Evolutionary conservation across 768 basidiomycete genomes (phyloP), one percentile per base, ranked within the genome.

Genomic region (Suillus americanus): DNA sequence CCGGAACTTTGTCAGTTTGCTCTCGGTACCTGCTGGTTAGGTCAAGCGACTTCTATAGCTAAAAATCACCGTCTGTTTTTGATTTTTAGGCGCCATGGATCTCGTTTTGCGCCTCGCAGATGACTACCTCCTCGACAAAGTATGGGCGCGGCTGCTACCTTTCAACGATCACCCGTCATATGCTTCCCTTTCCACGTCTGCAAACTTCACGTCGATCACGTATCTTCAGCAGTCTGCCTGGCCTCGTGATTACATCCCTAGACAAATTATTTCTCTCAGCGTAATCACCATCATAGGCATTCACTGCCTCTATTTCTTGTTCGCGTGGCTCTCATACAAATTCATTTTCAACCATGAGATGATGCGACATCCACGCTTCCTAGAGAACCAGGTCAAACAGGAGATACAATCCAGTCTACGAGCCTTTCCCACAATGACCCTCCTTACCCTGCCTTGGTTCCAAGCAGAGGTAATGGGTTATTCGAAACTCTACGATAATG

Each of bases 381-480:
- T 97, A 53, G 90, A 92, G 73, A 87, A 95, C 72, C 97, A 99
- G 75, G 86, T 92, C 68, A 84, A 79, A 67, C 75, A 82, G 23
- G 97, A 99, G 79, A 99, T 99, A 65, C 78, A 82, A 66, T 77
- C 74, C 65, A 92, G 90, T 65, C 64, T 97, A 59, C 80, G 82
- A 51, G 88, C 93, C 0, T 96, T 97, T 73, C 96, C 95, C 0
- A 77, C 74, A 3, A 96, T 99, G 85, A 90, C 82, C 30, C 67
- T 91, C 30, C 76, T 98, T 60, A 99, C 95, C 0, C 80, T 98
- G 14, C 97, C 97, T 0, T 97, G 92, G 91, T 99, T 99, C 81
- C 80, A 92, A 71, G 92, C 83, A 12, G 97, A 99, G 75, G 93
- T 96, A 18, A 83, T 90, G 77, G 97, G 97, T 0, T 85, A 91